Percentiles rank a stretch among this genome's conserved stretches.
phyloP scores from a whole-genome alignment of 108 stramenopile species.

The Discostella pseudostelligera region DNA sequence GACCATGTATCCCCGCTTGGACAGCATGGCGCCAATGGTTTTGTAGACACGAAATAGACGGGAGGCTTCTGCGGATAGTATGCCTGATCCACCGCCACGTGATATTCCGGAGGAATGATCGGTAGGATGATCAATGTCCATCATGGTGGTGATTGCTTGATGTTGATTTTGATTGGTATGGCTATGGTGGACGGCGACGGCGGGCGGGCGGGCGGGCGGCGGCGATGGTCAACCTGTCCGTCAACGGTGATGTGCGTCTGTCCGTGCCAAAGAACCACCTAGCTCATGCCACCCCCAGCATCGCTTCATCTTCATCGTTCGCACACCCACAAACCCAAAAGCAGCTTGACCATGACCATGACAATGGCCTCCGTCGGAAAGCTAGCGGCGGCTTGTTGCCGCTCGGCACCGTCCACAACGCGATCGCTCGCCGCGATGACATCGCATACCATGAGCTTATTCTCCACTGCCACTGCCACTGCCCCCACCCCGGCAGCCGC shows the following conservation, averaged over 20 bases:
- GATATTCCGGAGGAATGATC: slow-evolving; percentile 1
- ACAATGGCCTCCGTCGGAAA: slow-evolving; percentile 12
- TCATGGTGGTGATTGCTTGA: not conserved
- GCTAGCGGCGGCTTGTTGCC: slow-evolving; percentile 5
- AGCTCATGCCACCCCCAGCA: no score
- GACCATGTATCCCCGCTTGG: slow-evolving; percentile 91
- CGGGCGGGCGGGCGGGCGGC: not conserved
- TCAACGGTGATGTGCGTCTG: no score
- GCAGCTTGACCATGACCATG: not conserved
- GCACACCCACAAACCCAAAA: no score
- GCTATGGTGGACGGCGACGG: not conserved
- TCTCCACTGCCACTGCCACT: slow-evolving; percentile 28
- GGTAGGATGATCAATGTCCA: slow-evolving; percentile 5
- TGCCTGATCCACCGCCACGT: slow-evolving; percentile 24
- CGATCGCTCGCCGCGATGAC: slow-evolving; percentile 5
- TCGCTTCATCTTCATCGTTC: no score
- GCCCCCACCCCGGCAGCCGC: slow-evolving; percentile 13
- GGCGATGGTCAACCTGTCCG: no score
- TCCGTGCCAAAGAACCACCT: no score
- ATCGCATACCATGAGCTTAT: slow-evolving; percentile 6
- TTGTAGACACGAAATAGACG: slow-evolving; percentile 92
- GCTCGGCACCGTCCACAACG: slow-evolving; percentile 1
- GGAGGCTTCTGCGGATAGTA: slow-evolving; percentile 73
- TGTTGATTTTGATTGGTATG: not conserved
- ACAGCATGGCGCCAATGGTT: slow-evolving; percentile 87